A percentile compares a stretch with the other conserved stretches of the same genome.
phyloP scores from a whole-genome alignment of 2,329 filamentous ascomycete genomes.

The Aspergillus alliaceus region DNA sequence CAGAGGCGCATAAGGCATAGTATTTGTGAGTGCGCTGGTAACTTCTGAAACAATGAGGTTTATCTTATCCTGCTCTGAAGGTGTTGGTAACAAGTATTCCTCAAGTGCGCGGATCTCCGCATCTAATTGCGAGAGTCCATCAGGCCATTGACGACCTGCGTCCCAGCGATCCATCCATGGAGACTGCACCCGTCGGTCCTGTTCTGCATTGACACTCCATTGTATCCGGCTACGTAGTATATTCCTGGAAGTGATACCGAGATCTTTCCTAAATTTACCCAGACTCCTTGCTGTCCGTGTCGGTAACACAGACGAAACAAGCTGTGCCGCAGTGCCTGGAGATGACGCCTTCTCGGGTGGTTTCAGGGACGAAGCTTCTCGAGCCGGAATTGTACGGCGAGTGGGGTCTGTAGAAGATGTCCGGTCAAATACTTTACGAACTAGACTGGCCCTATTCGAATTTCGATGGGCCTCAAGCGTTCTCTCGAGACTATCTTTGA shows the following conservation, averaged over 20 bases:
- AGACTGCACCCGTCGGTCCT: constrained; percentile 18
- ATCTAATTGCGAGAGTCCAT: constrained; percentile 34
- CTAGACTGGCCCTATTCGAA: constrained; percentile 36
- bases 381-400: constrained; percentile 16
- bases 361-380: background rate
- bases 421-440: constrained; percentile 31
- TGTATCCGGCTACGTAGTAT: background rate
- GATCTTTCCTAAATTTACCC: background rate
- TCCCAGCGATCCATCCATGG: constrained; percentile 37
- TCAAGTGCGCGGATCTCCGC: constrained; percentile 51
- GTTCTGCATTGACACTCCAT: constrained; percentile 12
- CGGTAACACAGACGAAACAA: background rate
- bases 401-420: constrained; percentile 14
- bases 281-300: background rate
- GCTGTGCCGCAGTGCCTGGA: background rate
- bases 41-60: constrained; percentile 28
- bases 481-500: constrained; percentile 34
- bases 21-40: constrained; percentile 26
- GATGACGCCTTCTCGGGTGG: background rate
- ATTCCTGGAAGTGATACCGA: background rate
- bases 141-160: constrained; percentile 3
- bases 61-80: constrained; percentile 39
- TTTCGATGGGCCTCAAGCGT: constrained; percentile 45
- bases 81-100: constrained; percentile 44
- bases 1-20: constrained; percentile 35